Evolutionary conservation across 257 asterid species (phyloP), one percentile per base, ranked within the genome.

Genomic region (Plantago major): DNA sequence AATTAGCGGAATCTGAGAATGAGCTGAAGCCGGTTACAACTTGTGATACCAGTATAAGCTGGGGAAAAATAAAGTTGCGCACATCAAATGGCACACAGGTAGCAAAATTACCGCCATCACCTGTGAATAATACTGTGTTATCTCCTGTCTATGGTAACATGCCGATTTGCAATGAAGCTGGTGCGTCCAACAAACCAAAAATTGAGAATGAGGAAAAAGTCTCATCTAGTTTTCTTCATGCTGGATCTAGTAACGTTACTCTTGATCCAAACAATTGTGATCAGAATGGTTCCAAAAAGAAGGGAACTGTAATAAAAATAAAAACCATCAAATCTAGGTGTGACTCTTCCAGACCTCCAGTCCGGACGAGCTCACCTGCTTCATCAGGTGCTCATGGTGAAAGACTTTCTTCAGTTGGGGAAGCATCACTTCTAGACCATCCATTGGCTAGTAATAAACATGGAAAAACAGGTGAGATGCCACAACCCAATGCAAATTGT

Each of bases 31-130:
- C 70, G 33, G 56, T 68, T 60, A 48, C 63, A 45, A 58, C 66
- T 51, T 55, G 76, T 60, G 65, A 67, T 54, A 63, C 65, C 59
- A 58, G 62, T 64, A 30, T 67, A 55, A 65, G 68, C 60, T 54
- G 75, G 81, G 81, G 71, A 10, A 84, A 80, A 74, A 57, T 77
- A 46, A 79, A 80, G 78, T 65, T 68, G 46, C 79, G 81, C 78
- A 70, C 80, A 26, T 66, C 81, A 60, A 76, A 71, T 55, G 69
- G 66, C 54, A 56, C 47, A 14, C 78, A 28, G 63, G 58, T 67
- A 14, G 78, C 74, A 58, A 76, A 73, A 73, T 65, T 9, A 18
- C 7, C 46, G 62, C 83, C 75, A 17, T 28, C 59, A 44, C 60
- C 66, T 42, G 70, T 46, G 40, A 71, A 72, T 68, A 68, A 53